phyloP scores from a whole-genome alignment of 2,329 filamentous ascomycete genomes.

The Trichoderma koningiopsis region DNA sequence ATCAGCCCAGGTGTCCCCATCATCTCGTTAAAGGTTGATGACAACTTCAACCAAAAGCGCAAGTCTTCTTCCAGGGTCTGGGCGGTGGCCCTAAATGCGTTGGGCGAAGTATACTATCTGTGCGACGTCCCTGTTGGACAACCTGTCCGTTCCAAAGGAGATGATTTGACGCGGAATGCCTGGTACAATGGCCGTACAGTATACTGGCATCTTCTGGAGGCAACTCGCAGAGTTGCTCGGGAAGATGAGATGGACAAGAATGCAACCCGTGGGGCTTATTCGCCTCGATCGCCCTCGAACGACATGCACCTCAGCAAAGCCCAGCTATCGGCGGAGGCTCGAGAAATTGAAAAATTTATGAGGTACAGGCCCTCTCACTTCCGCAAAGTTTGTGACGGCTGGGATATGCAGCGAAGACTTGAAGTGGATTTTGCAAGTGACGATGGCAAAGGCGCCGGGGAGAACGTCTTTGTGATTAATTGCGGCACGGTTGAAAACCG shows the following conservation, averaged over 20 bases:
- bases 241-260: conserved; percentile 73
- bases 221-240: conserved; percentile 70
- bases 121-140: conserved; percentile 67
- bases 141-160: conserved; percentile 49
- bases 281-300: conserved; percentile 75
- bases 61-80: conserved; percentile 73
- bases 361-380: conserved; percentile 75
- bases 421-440: conserved; percentile 89
- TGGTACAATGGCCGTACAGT: conserved; percentile 80
- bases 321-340: conserved; percentile 74
- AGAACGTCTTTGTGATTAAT: conserved; percentile 72
- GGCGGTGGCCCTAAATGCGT: conserved; percentile 90
- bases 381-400: conserved; percentile 74
- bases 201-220: conserved; percentile 79
- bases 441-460: conserved; percentile 74
- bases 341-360: conserved; percentile 78
- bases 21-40: conserved; percentile 79
- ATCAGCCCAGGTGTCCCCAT: conserved; percentile 93
- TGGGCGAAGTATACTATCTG: conserved; percentile 89
- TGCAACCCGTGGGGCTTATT: conserved; percentile 72
- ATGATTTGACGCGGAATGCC: conserved; percentile 65
- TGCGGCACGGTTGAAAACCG: conserved; percentile 67
- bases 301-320: conserved; percentile 69
- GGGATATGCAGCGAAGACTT: conserved; percentile 87
- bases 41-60: conserved; percentile 73